Conservation (phyloP, 768 basidiomycete genomes). For the Daedaleopsis sinensis region DNA sequence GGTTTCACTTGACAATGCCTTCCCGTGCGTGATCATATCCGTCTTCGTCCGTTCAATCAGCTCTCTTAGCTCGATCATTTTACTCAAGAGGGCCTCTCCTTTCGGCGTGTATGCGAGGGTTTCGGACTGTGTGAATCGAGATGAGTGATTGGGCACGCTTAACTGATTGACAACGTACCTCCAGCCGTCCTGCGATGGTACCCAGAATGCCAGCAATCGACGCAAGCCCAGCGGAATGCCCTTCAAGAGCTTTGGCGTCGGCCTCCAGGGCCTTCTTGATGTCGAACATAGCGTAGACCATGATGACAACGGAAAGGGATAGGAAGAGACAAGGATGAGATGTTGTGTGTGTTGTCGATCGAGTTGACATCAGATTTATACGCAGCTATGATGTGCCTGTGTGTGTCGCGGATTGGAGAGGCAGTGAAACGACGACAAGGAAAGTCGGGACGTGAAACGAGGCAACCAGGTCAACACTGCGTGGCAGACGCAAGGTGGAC, state of each 20-base stretch:
- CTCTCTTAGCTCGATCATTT: no score
- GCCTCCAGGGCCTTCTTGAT: not conserved
- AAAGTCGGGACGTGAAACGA: not conserved
- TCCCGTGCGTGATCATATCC: no score
- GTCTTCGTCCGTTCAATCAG: no score
- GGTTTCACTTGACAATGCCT: no score
- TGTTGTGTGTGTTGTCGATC: not conserved
- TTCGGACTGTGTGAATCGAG: not conserved
- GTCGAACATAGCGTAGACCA: not conserved
- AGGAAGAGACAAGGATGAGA: not conserved
- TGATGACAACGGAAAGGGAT: no score
- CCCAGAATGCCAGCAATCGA: not conserved
- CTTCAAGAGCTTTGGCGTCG: not conserved
- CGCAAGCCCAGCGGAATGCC: not conserved
- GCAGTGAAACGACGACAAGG: not conserved
- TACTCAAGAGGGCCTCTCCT: not conserved
- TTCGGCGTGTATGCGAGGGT: not conserved
- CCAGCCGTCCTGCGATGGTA: not conserved
- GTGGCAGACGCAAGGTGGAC: not conserved
- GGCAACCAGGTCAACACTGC: no score
- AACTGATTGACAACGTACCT: not conserved
- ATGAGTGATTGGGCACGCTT: not conserved
- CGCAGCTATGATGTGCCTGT: not conserved
- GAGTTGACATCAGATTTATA: not conserved
- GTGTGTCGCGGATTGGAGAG: not conserved